These are phyloP conservation scores for Trichosporon asahii DNA, from an alignment of 1,284 basidiomycete genomes.

Conservation along the genomic window DNA sequence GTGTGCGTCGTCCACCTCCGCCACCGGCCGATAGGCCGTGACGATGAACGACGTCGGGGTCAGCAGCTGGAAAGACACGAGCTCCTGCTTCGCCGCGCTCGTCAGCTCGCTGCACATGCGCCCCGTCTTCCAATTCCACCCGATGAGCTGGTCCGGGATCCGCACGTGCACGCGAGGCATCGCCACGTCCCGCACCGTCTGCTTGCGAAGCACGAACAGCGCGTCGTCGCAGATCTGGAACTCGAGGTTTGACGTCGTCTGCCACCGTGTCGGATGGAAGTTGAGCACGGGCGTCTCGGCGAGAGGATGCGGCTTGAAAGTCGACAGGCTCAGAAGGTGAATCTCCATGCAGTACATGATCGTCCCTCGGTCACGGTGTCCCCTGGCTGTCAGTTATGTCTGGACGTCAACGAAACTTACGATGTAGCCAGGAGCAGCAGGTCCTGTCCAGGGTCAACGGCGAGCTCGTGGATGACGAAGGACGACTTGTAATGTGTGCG, in stretches of 20 bases:
- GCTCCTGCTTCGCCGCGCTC: conserved; percentile 30
- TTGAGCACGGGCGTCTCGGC: conserved; percentile 33
- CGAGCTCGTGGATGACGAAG: conserved; percentile 46
- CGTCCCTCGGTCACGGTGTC: background rate
- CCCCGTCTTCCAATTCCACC: conserved; percentile 51
- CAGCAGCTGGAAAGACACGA: conserved; percentile 43
- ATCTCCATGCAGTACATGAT: conserved; percentile 30
- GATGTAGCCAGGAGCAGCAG: conserved; percentile 36
- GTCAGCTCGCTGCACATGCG: conserved; percentile 30
- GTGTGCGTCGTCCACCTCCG: conserved; percentile 25
- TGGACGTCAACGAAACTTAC: background rate
- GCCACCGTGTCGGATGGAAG: conserved; percentile 27
- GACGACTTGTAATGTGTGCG: conserved; percentile 28
- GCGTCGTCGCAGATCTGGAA: conserved; percentile 52
- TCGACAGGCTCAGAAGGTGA: conserved; percentile 43
- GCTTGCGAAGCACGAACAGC: conserved; percentile 39
- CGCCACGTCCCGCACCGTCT: background rate
- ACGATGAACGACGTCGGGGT: conserved; percentile 42
- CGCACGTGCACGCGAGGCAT: background rate
- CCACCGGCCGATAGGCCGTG: conserved; percentile 34
- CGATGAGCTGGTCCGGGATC: conserved; percentile 31
- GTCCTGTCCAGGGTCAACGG: conserved; percentile 50
- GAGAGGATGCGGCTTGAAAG: conserved; percentile 44
- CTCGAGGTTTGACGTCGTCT: conserved; percentile 27
- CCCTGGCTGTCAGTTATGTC: background rate